Evolutionary conservation across 208 protist species (phyloP).

Genomic region (Strigomonas oncopelti): DNA sequence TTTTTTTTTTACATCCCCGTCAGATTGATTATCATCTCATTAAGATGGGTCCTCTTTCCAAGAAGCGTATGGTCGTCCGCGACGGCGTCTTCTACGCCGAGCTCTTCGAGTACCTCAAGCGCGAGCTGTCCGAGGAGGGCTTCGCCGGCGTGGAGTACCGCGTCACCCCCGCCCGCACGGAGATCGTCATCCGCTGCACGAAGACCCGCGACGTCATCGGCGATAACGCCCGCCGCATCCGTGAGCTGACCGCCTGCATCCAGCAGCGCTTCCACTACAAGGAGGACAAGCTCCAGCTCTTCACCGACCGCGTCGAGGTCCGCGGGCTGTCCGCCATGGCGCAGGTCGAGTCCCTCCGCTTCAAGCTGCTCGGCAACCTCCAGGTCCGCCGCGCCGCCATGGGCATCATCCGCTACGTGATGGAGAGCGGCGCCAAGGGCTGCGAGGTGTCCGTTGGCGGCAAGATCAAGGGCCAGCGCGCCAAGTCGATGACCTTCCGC

Average conservation of each 20-base stretch:
- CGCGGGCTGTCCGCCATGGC: slow-evolving; percentile 98
- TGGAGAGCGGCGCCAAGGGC: slow-evolving; percentile 98
- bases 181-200: slow-evolving; percentile 99
- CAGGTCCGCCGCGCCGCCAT: slow-evolving; percentile 98
- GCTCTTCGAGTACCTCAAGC: slow-evolving; percentile 99
- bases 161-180: slow-evolving; percentile 93
- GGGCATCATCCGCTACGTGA: slow-evolving; percentile 98
- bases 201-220: slow-evolving; percentile 96
- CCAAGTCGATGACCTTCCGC: slow-evolving; percentile 99
- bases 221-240: slow-evolving; percentile 96
- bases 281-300: slow-evolving; percentile 94
- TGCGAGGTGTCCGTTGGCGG: slow-evolving; percentile 98
- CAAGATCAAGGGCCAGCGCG: slow-evolving; percentile 99
- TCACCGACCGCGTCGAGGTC: slow-evolving; percentile 95
- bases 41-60: slow-evolving; percentile 77
- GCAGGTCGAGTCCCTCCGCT: slow-evolving; percentile 98
- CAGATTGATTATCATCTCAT: slow-evolving; percentile 9
- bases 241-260: slow-evolving; percentile 97
- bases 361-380: slow-evolving; percentile 98
- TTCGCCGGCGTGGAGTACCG: slow-evolving; percentile 97
- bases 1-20: not conserved
- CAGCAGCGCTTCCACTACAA: slow-evolving; percentile 98
- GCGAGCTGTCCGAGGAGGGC: slow-evolving; percentile 98
- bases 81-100: slow-evolving; percentile 99
- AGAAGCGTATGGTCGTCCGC: slow-evolving; percentile 97